A percentile compares a stretch with the other conserved stretches of the same genome.
Conservation (phyloP, 495 filamentous ascomycete genomes). For the Hyaloscypha bicolor region DNA sequence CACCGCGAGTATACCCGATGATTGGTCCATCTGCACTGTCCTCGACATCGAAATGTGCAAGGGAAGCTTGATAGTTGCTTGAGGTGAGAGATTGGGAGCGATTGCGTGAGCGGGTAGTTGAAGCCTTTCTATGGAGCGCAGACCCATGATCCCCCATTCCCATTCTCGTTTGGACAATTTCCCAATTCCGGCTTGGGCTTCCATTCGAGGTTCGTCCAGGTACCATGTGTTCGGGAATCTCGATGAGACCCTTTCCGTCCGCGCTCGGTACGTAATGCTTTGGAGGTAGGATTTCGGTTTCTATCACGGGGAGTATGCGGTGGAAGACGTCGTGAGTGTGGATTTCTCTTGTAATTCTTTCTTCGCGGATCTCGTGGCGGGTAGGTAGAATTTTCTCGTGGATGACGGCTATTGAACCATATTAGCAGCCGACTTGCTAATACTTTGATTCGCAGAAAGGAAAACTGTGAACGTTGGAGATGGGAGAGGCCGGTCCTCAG, state of each 20-base stretch:
- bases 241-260: conserved; percentile 28
- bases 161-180: conserved; percentile 12
- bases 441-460: conserved; percentile 7
- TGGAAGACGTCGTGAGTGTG: conserved; percentile 57
- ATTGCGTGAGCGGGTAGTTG: not conserved
- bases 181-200: conserved; percentile 18
- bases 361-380: conserved; percentile 49
- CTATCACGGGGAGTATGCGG: conserved; percentile 51
- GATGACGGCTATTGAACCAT: conserved; percentile 46
- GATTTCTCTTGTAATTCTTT: conserved; percentile 56
- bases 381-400: conserved; percentile 52
- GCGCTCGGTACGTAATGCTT: conserved; percentile 27
- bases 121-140: not conserved
- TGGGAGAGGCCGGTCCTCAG: conserved; percentile 18
- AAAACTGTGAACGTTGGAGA: not conserved
- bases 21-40: conserved; percentile 22
- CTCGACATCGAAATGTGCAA: conserved; percentile 5
- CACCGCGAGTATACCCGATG: conserved; percentile 22
- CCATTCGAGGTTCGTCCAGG: conserved; percentile 13
- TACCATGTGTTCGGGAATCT: conserved; percentile 24
- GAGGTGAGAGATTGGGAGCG: not conserved
- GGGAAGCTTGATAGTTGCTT: not conserved
- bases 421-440: conserved; percentile 25
- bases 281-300: conserved; percentile 31
- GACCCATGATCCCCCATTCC: conserved; percentile 3